phyloP scores from a whole-genome alignment of 2,329 filamentous ascomycete genomes.

The Diaporthe ilicicola region DNA sequence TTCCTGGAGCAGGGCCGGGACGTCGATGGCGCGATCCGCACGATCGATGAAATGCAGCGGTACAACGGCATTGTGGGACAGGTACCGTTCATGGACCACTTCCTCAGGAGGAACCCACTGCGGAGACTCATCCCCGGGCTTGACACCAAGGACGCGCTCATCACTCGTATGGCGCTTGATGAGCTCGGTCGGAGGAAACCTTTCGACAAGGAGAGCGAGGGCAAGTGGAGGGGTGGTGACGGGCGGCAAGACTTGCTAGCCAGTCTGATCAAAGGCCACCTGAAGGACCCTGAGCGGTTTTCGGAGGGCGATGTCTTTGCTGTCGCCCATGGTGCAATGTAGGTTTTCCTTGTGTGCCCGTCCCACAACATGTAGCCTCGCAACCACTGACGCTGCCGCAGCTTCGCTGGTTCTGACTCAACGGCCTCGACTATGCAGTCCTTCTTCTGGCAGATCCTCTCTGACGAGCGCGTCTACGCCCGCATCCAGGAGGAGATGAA shows the following conservation, averaged over 20 bases:
- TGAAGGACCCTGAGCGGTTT: slow-evolving; percentile 58
- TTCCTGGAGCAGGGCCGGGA: slow-evolving; percentile 60
- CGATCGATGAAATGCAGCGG: slow-evolving; percentile 60
- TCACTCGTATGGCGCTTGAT: slow-evolving; percentile 61
- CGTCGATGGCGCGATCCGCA: slow-evolving; percentile 59
- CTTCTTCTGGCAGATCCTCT: slow-evolving; percentile 60
- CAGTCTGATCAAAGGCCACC: slow-evolving; percentile 59
- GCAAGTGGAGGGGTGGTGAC: slow-evolving; percentile 48
- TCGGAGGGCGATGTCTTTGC: slow-evolving; percentile 63
- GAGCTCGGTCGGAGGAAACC: slow-evolving; percentile 57
- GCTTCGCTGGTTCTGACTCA: slow-evolving; percentile 68
- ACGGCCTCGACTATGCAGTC: slow-evolving; percentile 68
- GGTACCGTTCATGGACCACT: slow-evolving; percentile 56
- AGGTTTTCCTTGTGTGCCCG: slow-evolving; percentile 40
- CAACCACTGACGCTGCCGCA: slow-evolving; percentile 37
- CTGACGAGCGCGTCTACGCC: slow-evolving; percentile 51
- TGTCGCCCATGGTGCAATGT: slow-evolving; percentile 65
- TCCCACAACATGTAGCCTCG: neutral
- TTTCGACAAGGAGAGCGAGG: slow-evolving; percentile 55
- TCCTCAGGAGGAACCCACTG: slow-evolving; percentile 60
- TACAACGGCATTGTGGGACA: slow-evolving; percentile 63
- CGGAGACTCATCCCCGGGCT: slow-evolving; percentile 53
- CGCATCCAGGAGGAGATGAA: slow-evolving; percentile 54
- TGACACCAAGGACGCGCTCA: slow-evolving; percentile 53
- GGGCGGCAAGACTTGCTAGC: slow-evolving; percentile 60